Conservation (phyloP, 441 rosid genomes). For the Heliophila coronopifolia region DNA sequence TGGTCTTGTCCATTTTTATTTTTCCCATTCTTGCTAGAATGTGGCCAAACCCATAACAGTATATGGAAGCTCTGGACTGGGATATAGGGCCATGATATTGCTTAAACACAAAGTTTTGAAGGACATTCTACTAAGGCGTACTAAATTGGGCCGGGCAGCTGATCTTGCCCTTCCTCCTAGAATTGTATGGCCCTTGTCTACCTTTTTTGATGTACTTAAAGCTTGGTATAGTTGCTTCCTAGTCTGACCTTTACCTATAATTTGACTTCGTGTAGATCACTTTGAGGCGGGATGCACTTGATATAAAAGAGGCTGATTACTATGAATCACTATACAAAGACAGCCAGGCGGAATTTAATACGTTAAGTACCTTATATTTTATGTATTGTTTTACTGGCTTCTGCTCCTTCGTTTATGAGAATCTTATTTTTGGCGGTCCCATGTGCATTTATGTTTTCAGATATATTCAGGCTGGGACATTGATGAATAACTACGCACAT, state of each 20-base stretch:
- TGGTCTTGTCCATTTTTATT: slow-evolving; percentile 7
- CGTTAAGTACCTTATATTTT: slow-evolving; percentile 40
- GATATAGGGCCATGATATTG: slow-evolving; percentile 80
- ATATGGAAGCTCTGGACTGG: slow-evolving; percentile 35
- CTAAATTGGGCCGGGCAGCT: slow-evolving; percentile 89
- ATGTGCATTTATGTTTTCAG: slow-evolving; percentile 38
- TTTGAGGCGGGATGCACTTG: slow-evolving; percentile 76
- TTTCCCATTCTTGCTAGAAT: slow-evolving; percentile 33
- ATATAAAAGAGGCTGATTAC: slow-evolving; percentile 76
- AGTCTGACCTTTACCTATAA: slow-evolving; percentile 2
- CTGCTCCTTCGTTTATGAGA: slow-evolving; percentile 7
- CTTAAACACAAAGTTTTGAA: slow-evolving; percentile 74
- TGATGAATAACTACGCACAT: slow-evolving; percentile 87
- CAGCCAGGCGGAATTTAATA: slow-evolving; percentile 83
- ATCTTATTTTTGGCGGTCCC: not conserved
- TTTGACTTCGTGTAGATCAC: slow-evolving; percentile 43
- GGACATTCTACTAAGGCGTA: slow-evolving; percentile 71
- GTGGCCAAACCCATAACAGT: slow-evolving; percentile 69
- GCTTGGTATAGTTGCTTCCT: slow-evolving; percentile 11
- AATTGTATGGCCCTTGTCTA: slow-evolving; percentile 45
- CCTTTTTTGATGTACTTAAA: slow-evolving; percentile 2
- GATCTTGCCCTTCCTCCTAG: slow-evolving; percentile 99
- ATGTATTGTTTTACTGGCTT: slow-evolving; percentile 1
- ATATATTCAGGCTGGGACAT: slow-evolving; percentile 71
- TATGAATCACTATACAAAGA: slow-evolving; percentile 75